Base-by-base conservation (phyloP, 2,329 filamentous ascomycete species). In the Penicillium verrucosum region DNA sequence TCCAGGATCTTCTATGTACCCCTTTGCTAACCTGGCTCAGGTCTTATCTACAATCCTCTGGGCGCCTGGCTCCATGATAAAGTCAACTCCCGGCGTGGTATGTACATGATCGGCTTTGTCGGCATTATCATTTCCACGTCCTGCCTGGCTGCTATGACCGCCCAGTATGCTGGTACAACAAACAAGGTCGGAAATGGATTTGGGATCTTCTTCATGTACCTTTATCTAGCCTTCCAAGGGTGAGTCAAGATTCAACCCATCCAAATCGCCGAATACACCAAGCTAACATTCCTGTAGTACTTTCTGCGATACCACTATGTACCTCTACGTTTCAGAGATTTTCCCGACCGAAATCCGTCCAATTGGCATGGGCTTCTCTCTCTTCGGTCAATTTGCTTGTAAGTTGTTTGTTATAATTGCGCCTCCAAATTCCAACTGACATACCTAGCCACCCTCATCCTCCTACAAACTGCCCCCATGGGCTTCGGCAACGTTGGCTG, bases 331-430 rank as follows among this genome's bases (percentile, higher is more conserved):
- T 30, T 71, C 72, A 2, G 77, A 79, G 65, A 80, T 79, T 18
- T 79, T 77, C 65, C 78, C 78, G 0, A 81, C 78, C 0, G 77
- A 81, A 51, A 79, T 82, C 29, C 74, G 80, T 2, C 75, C 79
- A 0, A 82, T 81, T 32, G 80, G 80, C 9, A 81, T 81, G 72
- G 80, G 78, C 0, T 80, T 81, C 65, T 80, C 77, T 0, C 59
- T 82, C 1, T 81, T 82, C 51, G 80, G 79, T 4, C 78, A 80
- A 57, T 80, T 80, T 58, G 75, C 77, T 2, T 65, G 71, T 71
- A 53, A 59, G 68, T 61, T 30, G 3, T 12, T 1, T 12, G 6
- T 12, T 30, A 4, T 6, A 11, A 43, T 16, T 21, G 23, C 8
- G n/a, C 29, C 1, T 7, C 0, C 42, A 16, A 1, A 9, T 32